These are phyloP conservation scores for Trametes sp. DNA, from an alignment of 1,284 basidiomycete genomes.

Conservation along the genomic window DNA sequence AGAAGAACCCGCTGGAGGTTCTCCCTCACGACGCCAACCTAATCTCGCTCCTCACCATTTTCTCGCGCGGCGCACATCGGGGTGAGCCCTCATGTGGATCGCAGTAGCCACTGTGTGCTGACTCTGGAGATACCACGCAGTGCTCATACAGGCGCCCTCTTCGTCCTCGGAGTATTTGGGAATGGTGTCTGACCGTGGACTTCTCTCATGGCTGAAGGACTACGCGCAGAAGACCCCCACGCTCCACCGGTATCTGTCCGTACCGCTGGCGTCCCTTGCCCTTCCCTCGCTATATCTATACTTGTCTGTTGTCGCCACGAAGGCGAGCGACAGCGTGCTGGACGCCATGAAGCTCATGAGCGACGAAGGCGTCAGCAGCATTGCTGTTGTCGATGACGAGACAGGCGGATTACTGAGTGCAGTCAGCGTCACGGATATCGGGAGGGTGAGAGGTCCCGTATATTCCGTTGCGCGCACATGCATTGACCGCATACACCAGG, in stretches of 20 bases:
- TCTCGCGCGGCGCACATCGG: constrained; percentile 74
- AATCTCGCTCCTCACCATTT: constrained; percentile 67
- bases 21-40: constrained; percentile 69
- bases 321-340: constrained; percentile 64
- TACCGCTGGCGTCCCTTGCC: constrained; percentile 60
- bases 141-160: constrained; percentile 54
- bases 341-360: constrained; percentile 85
- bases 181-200: constrained; percentile 72
- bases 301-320: constrained; percentile 63
- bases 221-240: constrained; percentile 55
- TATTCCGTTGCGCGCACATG: not conserved
- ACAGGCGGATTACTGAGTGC: constrained; percentile 68
- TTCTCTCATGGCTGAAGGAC: constrained; percentile 67
- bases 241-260: constrained; percentile 62
- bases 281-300: constrained; percentile 73
- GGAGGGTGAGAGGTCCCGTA: constrained; percentile 54
- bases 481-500: constrained; percentile 43
- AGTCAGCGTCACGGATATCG: constrained; percentile 80
- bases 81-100: no score
- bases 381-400: constrained; percentile 76
- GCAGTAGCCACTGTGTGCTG: no score
- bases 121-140: constrained; percentile 50
- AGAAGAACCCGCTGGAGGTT: constrained; percentile 78
- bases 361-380: constrained; percentile 79
- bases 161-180: constrained; percentile 58